A percentile compares a stretch with the other conserved stretches of the same genome.
Evolutionary conservation across 805 yeast species (phyloP).

Genomic region (Sugiyamaella valdiviana): DNA sequence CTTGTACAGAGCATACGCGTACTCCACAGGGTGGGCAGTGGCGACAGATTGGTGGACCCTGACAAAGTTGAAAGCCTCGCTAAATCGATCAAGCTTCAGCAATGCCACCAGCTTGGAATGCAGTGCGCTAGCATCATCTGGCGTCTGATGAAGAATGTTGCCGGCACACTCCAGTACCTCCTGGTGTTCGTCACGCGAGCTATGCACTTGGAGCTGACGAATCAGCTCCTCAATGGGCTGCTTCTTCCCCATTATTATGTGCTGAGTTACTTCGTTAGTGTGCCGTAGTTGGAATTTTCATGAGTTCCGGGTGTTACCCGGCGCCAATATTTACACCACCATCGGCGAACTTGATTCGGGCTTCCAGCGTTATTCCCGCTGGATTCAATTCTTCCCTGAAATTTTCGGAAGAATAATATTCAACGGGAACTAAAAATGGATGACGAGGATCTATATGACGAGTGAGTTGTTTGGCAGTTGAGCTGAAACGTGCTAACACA

Average conservation of each 20-base stretch:
- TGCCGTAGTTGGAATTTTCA: background rate
- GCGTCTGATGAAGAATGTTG: slow-evolving; percentile 20
- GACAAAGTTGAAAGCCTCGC: slow-evolving; percentile 41
- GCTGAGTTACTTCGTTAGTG: background rate
- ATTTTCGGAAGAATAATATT: no score
- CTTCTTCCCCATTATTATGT: slow-evolving; percentile 1
- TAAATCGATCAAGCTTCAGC: slow-evolving; percentile 53
- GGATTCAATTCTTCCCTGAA: no score
- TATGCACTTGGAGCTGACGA: slow-evolving; percentile 33
- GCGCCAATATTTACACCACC: background rate
- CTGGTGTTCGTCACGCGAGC: slow-evolving; percentile 27
- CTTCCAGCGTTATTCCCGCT: no score
- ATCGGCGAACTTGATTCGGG: no score
- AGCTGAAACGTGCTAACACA: slow-evolving; percentile 11
- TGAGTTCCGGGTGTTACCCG: background rate
- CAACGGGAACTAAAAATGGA: background rate
- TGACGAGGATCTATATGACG: slow-evolving; percentile 70
- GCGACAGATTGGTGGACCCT: background rate
- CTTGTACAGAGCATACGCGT: slow-evolving; percentile 56
- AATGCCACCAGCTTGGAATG: slow-evolving; percentile 48
- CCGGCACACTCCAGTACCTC: slow-evolving; percentile 17
- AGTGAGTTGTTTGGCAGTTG: slow-evolving; percentile 34
- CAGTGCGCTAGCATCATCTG: slow-evolving; percentile 30
- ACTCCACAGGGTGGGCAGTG: slow-evolving; percentile 34
- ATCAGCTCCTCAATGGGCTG: slow-evolving; percentile 27